Evolutionary conservation across 208 protist species (phyloP), one percentile per base, ranked within the genome.

Genomic region (Crithidia mellificae): DNA sequence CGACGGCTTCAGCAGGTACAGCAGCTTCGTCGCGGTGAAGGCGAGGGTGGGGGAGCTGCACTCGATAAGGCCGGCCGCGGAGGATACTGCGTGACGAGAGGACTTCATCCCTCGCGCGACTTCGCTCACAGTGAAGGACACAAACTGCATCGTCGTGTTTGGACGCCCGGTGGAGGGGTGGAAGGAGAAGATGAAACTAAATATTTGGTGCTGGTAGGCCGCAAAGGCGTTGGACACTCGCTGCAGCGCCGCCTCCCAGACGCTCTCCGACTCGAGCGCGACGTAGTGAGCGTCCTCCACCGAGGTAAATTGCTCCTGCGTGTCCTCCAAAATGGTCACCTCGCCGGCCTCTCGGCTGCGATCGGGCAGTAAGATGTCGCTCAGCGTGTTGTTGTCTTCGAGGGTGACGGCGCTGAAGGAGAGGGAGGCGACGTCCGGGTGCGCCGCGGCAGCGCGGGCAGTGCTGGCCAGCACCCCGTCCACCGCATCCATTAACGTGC

Each of bases 101-200:
- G 84, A 91, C 46, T 78, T 79, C 79, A 87, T 83, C 0, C 80
- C 81, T 2, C 80, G 66, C 14, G 78, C 49, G 12, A 85, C 61
- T 52, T 91, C 84, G 34, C 80, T 72, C 47, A 91, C 77, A 2
- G 84, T 64, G 5, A 94, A 69, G 2, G 89, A 92, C 5, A 95
- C 58, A 55, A 95, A 90, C 63, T 92, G 86, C 56, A 92, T 69
- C 1, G 89, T 95, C 6, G 85, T 86, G 69, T 92, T 92, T 0
- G 81, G 78, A 34, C 78, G 53, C n/a, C 70, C 70, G 5, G 70
- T 76, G 6, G 70, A 69, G 22, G 59, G 43, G 44, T 68, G 70
- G 36, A 84, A 91, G 2, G 66, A 47, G 30, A 93, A 71, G 57
- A 89, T 87, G 55, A 90, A 79, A 52, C 80, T 88, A 65, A 83